Conservation (phyloP, 2,329 filamentous ascomycete species). For the Xylaria sp. region DNA sequence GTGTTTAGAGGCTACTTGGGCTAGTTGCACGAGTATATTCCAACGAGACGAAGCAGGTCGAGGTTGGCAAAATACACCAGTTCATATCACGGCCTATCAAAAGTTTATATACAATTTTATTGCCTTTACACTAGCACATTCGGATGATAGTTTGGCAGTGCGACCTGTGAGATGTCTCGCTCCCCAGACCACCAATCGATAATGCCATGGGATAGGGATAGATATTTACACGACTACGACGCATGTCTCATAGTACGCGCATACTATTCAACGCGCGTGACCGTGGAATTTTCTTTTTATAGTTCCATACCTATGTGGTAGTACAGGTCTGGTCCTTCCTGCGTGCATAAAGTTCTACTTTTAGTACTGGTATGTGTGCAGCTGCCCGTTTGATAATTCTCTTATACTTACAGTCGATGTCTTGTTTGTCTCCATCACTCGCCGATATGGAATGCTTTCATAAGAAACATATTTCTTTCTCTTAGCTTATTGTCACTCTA, state of each 20-base stretch:
- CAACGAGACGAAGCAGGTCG: not conserved
- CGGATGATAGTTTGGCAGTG: not conserved
- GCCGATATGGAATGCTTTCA: not conserved
- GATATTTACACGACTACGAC: not conserved
- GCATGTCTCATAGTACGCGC: not conserved
- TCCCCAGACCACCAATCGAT: not conserved
- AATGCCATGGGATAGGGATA: not conserved
- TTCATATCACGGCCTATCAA: not conserved
- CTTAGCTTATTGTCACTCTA: no score
- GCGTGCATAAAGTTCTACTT: not conserved
- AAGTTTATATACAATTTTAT: not conserved
- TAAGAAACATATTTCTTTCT: not conserved
- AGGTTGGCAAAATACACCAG: not conserved
- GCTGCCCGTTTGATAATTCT: not conserved
- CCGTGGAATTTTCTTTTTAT: constrained; percentile 15
- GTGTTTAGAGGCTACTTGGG: not conserved
- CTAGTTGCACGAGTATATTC: not conserved
- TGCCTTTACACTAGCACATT: not conserved
- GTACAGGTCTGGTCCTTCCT: not conserved
- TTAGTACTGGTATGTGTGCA: not conserved
- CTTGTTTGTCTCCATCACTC: not conserved
- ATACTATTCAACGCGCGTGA: not conserved
- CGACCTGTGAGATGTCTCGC: not conserved
- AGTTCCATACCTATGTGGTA: not conserved
- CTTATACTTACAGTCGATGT: not conserved